Percentiles rank a stretch among this genome's conserved stretches.
phyloP scores from a whole-genome alignment of 176 grass and related monocot genomes.

The Cenchrus americanus region DNA sequence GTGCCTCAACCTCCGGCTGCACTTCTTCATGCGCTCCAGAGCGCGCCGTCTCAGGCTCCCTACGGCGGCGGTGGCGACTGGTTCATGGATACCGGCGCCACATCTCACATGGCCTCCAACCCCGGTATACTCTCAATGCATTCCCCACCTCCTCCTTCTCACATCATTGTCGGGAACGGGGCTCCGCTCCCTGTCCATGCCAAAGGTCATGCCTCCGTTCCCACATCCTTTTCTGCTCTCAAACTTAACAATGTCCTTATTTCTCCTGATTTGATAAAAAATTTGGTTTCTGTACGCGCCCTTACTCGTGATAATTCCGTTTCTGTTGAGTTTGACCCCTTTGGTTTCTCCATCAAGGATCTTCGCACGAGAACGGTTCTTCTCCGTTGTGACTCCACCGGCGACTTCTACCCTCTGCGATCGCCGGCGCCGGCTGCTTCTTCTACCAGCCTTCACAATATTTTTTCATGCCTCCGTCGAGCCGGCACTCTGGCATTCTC shows the following conservation, averaged over 20 bases:
- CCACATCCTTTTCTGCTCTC: neutral
- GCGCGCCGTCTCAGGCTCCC: no score
- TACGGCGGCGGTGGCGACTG: no score
- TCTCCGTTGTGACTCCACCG: neutral
- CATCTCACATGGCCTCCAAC: no score
- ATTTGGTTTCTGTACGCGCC: neutral
- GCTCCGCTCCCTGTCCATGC: fast-evolving
- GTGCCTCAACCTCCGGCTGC: no score
- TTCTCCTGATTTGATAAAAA: neutral
- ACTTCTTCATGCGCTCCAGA: no score
- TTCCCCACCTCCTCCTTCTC: no score
- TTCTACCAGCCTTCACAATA: no score
- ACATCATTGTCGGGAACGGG: neutral
- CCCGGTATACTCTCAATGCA: no score
- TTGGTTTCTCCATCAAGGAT: neutral
- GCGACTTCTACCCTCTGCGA: neutral
- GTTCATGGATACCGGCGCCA: no score
- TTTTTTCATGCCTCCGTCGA: no score
- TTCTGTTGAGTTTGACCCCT: neutral
- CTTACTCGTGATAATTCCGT: neutral
- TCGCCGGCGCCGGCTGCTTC: neutral
- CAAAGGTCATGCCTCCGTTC: neutral
- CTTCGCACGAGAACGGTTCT: neutral
- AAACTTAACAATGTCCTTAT: neutral
- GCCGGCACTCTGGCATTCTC: neutral